A percentile compares a stretch with the other conserved stretches of the same genome.
phyloP scores from a whole-genome alignment of 352 stramenopile species.

The Globisporangium yorkense region DNA sequence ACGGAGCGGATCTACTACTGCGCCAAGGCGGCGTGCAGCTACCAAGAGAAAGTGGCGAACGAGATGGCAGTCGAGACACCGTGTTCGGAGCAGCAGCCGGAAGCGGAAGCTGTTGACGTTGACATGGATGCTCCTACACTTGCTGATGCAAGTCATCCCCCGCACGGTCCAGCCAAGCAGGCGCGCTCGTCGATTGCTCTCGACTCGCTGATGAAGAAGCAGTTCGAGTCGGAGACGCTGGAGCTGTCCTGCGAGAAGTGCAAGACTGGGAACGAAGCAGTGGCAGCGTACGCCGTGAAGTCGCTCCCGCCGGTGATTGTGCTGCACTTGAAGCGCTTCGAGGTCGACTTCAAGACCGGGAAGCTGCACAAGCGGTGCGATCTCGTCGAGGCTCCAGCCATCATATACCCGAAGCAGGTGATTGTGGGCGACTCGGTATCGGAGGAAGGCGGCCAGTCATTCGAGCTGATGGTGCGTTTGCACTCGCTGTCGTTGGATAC shows the following conservation, averaged over 20 bases:
- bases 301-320: slow-evolving; percentile 66
- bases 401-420: slow-evolving; percentile 29
- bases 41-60: slow-evolving; percentile 34
- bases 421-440: slow-evolving; percentile 26
- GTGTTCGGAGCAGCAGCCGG: background rate
- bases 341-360: slow-evolving; percentile 61
- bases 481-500: background rate
- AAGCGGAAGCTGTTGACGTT: background rate
- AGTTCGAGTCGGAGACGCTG: slow-evolving; percentile 73
- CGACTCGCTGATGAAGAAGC: slow-evolving; percentile 57
- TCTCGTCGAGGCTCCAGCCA: slow-evolving; percentile 50
- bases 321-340: slow-evolving; percentile 84
- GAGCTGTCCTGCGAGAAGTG: slow-evolving; percentile 85
- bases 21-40: slow-evolving; percentile 56
- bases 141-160: background rate
- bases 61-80: slow-evolving; percentile 4
- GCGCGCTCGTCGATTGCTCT: slow-evolving; percentile 33
- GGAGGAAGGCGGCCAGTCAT: slow-evolving; percentile 22
- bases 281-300: slow-evolving; percentile 54
- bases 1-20: slow-evolving; percentile 45
- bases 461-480: slow-evolving; percentile 45
- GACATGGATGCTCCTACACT: background rate
- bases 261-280: slow-evolving; percentile 56
- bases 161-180: background rate
- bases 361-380: slow-evolving; percentile 80